These are phyloP conservation scores for Aureobasidium leucospermi DNA, from an alignment of 2,329 filamentous ascomycete genomes.

Conservation along the genomic window DNA sequence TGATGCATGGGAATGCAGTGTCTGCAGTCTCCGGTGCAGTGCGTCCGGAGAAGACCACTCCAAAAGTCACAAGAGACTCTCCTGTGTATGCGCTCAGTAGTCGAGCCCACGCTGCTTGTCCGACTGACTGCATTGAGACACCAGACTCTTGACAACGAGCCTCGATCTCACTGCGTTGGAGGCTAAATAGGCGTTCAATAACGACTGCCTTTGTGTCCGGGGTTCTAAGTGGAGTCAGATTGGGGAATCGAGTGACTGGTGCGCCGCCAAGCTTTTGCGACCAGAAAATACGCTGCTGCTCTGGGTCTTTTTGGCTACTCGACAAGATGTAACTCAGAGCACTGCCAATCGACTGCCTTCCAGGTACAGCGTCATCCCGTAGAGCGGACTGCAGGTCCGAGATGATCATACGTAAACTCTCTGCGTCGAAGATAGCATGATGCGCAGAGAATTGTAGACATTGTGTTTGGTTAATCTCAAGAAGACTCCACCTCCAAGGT, in stretches of 20 bases:
- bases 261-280: conserved; percentile 31
- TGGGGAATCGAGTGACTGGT: conserved; percentile 62
- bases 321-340: conserved; percentile 40
- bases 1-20: conserved; percentile 69
- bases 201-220: conserved; percentile 29
- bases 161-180: conserved; percentile 45
- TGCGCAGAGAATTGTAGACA: conserved; percentile 53
- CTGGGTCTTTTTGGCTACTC: conserved; percentile 25
- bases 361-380: conserved; percentile 20
- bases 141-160: conserved; percentile 48
- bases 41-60: conserved; percentile 71
- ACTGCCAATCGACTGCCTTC: conserved; percentile 32
- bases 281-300: conserved; percentile 54
- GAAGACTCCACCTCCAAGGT: conserved; percentile 56
- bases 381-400: conserved; percentile 46
- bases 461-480: conserved; percentile 21
- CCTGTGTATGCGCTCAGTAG: conserved; percentile 71
- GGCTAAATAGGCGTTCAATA: conserved; percentile 30
- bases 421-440: conserved; percentile 81
- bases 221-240: conserved; percentile 57
- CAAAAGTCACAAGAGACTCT: conserved; percentile 67
- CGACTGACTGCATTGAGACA: conserved; percentile 68
- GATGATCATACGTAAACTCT: conserved; percentile 61
- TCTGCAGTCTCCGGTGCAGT: conserved; percentile 51
- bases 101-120: conserved; percentile 71